phyloP scores from a whole-genome alignment of 805 yeast species.

The Kurtzmaniella fragi region DNA sequence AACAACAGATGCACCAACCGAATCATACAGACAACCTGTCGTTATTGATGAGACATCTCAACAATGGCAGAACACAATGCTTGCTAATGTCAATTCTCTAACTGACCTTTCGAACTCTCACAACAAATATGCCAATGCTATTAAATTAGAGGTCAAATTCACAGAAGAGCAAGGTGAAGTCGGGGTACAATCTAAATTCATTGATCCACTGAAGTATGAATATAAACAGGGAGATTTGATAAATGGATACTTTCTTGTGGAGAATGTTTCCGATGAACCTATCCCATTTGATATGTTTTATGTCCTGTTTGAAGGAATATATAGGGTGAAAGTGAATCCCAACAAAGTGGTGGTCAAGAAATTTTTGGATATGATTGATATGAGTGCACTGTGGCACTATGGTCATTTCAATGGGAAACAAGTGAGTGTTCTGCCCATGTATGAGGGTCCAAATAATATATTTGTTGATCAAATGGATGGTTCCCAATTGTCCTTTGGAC shows the following conservation, averaged over 20 bases:
- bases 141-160: constrained; percentile 24
- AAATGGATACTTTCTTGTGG: constrained; percentile 48
- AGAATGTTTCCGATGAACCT: constrained; percentile 35
- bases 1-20: too few species aligned
- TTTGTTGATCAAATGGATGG: constrained; percentile 22
- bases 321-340: constrained; percentile 15
- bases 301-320: constrained; percentile 52
- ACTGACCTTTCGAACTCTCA: constrained; percentile 23
- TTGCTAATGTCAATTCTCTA: constrained; percentile 32
- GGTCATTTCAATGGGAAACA: constrained; percentile 27
- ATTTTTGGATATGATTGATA: constrained; percentile 46
- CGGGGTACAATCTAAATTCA: constrained; percentile 20
- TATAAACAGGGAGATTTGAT: constrained; percentile 63
- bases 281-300: constrained; percentile 61
- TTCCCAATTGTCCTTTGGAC: constrained; percentile 14
- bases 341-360: constrained; percentile 15
- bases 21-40: too few species aligned
- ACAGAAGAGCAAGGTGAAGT: constrained; percentile 29
- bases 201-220: constrained; percentile 36
- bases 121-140: not conserved
- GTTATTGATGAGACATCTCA: constrained; percentile 22
- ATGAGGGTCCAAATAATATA: constrained; percentile 8
- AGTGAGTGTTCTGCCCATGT: constrained; percentile 14
- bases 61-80: constrained; percentile 32
- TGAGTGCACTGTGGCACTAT: constrained; percentile 47